Conservation (phyloP, 2,329 filamentous ascomycete genomes). For the Aspergillus ibericus region DNA sequence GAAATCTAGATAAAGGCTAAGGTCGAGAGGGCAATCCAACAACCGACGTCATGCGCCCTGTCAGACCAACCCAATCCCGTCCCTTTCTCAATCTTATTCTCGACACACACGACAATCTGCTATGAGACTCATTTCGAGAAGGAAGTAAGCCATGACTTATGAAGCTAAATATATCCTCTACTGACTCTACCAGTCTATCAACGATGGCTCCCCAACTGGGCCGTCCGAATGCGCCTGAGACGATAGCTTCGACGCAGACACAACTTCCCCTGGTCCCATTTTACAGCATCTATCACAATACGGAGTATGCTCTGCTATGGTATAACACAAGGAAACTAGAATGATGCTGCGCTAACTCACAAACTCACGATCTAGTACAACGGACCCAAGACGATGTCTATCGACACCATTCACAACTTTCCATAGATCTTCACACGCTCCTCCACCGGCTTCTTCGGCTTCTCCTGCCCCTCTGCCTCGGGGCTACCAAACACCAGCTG, state of each 20-base stretch:
- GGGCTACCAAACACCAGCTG: constrained; percentile 79
- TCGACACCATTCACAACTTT: constrained; percentile 13
- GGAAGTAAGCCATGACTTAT: neutral
- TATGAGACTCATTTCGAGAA: neutral
- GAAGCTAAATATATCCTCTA: no score
- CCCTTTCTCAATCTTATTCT: neutral
- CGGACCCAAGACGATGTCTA: neutral
- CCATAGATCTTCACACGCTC: constrained; percentile 66
- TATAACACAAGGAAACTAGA: neutral
- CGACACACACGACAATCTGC: neutral
- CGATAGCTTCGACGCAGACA: constrained; percentile 13
- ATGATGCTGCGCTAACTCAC: neutral
- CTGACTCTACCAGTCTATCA: neutral
- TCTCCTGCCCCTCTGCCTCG: constrained; percentile 58
- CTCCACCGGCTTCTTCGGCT: constrained; percentile 65
- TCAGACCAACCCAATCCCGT: neutral
- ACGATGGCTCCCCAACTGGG: neutral
- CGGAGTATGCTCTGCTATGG: no score
- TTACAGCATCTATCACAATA: no score
- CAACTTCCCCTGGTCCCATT: constrained; percentile 15
- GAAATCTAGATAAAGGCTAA: no score
- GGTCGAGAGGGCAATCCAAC: neutral
- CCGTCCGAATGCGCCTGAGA: constrained; percentile 18
- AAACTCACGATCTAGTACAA: neutral
- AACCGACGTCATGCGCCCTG: neutral